These are phyloP conservation scores for Acrocalymma vagum DNA, from an alignment of 2,329 filamentous ascomycete species.

Conservation along the genomic window DNA sequence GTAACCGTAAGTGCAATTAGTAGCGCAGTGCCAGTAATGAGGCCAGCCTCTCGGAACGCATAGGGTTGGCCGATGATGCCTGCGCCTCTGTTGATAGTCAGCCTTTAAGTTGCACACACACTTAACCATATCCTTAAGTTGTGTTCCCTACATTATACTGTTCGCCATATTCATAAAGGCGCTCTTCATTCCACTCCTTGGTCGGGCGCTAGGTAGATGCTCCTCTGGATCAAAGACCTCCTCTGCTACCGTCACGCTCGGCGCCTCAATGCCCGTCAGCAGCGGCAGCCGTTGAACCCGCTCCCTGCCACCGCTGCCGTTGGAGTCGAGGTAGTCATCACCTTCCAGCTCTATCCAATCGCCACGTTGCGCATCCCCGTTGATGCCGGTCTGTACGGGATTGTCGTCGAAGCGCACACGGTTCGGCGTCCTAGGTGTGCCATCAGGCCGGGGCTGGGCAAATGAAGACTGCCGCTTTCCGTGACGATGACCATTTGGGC, in stretches of 20 bases:
- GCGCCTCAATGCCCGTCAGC: constrained; percentile 83
- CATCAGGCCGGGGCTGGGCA: constrained; percentile 55
- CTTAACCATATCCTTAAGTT: accelerated
- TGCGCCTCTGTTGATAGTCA: constrained; percentile 57
- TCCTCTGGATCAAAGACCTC: constrained; percentile 66
- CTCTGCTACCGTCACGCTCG: constrained; percentile 75
- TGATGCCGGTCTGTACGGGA: constrained; percentile 41
- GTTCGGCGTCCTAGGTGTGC: constrained; percentile 71
- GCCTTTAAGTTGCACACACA: constrained; percentile 10
- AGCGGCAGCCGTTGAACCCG: constrained; percentile 70
- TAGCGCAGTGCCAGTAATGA: constrained; percentile 80
- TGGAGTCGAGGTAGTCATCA: constrained; percentile 66
- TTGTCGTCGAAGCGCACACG: constrained; percentile 75
- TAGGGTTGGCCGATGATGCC: constrained; percentile 86
- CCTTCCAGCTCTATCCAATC: constrained; percentile 64
- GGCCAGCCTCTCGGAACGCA: constrained; percentile 90
- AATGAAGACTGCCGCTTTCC: constrained; percentile 53
- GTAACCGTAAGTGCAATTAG: constrained; percentile 81
- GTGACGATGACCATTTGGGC: constrained; percentile 29
- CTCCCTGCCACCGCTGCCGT: constrained; percentile 46
- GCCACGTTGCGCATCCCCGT: constrained; percentile 36
- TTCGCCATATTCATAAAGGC: constrained; percentile 99
- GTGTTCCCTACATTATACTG: constrained; percentile 76
- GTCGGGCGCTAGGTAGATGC: constrained; percentile 69
- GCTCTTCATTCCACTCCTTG: constrained; percentile 83